phyloP scores from a whole-genome alignment of 805 yeast species.

The Ogataea pilisensis region DNA sequence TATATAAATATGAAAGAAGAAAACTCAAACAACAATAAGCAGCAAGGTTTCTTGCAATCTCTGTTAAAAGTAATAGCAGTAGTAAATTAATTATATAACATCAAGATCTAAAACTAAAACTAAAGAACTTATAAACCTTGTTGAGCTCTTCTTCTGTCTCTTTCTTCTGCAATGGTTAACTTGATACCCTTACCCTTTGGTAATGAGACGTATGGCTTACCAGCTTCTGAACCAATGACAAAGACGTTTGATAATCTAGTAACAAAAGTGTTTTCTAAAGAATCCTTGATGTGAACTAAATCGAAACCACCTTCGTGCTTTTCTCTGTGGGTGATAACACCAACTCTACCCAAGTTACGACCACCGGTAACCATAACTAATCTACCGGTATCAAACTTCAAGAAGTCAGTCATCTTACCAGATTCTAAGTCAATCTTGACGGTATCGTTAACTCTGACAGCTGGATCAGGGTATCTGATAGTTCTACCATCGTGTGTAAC shows the following conservation, averaged over 20 bases:
- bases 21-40: slow-evolving; percentile 1
- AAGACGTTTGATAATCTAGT: slow-evolving; percentile 92
- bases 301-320: slow-evolving; percentile 98
- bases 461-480: slow-evolving; percentile 98
- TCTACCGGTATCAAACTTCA: slow-evolving; percentile 91
- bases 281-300: slow-evolving; percentile 93
- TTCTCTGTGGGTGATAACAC: slow-evolving; percentile 94
- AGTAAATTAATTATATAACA: neutral
- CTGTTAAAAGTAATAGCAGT: no score
- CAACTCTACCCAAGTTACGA: slow-evolving; percentile 97
- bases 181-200: slow-evolving; percentile 99
- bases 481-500: slow-evolving; percentile 99
- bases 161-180: slow-evolving; percentile 93
- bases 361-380: slow-evolving; percentile 95
- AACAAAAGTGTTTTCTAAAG: slow-evolving; percentile 91
- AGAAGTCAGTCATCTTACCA: slow-evolving; percentile 87
- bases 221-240: slow-evolving; percentile 86
- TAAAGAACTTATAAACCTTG: slow-evolving; percentile 43
- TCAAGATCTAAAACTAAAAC: neutral
- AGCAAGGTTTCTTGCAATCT: neutral
- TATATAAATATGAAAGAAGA: neutral
- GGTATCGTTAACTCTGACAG: slow-evolving; percentile 94
- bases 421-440: slow-evolving; percentile 95
- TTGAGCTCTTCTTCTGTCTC: slow-evolving; percentile 96
- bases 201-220: slow-evolving; percentile 89